Evolutionary conservation across 768 basidiomycete genomes (phyloP).

Genomic region (Solioccasus polychromus): DNA sequence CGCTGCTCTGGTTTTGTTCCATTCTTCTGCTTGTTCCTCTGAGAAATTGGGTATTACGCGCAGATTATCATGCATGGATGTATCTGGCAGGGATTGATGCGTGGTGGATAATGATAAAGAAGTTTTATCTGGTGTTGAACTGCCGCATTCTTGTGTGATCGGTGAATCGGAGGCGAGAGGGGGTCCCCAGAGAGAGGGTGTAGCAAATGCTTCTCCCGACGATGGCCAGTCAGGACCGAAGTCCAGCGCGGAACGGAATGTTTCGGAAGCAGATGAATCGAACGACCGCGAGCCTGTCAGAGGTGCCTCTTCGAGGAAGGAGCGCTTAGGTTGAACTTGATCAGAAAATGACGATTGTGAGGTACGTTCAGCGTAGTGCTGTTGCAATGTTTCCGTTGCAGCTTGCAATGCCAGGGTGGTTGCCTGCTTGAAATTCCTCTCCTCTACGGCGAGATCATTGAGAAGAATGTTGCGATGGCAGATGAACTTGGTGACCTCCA

Average conservation of each 20-base stretch:
- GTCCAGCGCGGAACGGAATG: slow-evolving; percentile 69
- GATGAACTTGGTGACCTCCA: slow-evolving; percentile 69
- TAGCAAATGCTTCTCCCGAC: slow-evolving; percentile 36
- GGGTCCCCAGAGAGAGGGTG: slow-evolving; percentile 31
- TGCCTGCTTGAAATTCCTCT: slow-evolving; percentile 59
- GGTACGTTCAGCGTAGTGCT: slow-evolving; percentile 32
- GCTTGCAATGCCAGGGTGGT: slow-evolving; percentile 71
- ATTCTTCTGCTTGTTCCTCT: slow-evolving; percentile 81
- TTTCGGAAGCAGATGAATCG: slow-evolving; percentile 50
- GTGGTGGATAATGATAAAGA: slow-evolving; percentile 20
- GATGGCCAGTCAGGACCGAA: slow-evolving; percentile 48
- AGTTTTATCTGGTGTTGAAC: slow-evolving; percentile 30
- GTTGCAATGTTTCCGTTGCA: slow-evolving; percentile 64
- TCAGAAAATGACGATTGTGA: slow-evolving; percentile 36
- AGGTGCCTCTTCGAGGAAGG: slow-evolving; percentile 12
- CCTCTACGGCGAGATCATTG: slow-evolving; percentile 72
- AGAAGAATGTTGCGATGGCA: slow-evolving; percentile 76
- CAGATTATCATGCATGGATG: slow-evolving; percentile 43
- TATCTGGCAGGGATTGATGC: slow-evolving; percentile 20
- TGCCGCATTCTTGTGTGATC: slow-evolving; percentile 25
- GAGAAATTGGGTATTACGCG: slow-evolving; percentile 44
- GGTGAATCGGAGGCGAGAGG: slow-evolving; percentile 37
- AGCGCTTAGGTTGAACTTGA: slow-evolving; percentile 19
- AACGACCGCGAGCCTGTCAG: slow-evolving; percentile 26
- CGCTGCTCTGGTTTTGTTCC: slow-evolving; percentile 82